Conservation (phyloP, 495 filamentous ascomycete species). For the Poronia punctata region DNA sequence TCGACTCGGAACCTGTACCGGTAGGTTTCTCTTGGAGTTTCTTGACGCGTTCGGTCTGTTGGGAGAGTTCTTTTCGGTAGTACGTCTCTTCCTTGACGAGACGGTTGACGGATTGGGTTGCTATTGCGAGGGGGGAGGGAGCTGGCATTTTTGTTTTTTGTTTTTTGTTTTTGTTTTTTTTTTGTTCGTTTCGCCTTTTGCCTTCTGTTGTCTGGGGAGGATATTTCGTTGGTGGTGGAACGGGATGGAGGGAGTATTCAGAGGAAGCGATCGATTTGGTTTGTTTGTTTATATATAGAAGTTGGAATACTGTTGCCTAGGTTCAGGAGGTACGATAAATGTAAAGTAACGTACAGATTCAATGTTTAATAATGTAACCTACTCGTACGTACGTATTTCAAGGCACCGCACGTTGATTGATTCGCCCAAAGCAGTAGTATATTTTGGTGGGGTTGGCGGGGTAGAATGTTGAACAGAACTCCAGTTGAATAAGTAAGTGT, state of each 20-base stretch:
- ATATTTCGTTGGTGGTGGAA: background rate
- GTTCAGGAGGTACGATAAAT: no score
- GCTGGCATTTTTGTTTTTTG: conserved; percentile 51
- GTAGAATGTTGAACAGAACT: no score
- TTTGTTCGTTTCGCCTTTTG: background rate
- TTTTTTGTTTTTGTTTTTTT: conserved; percentile 1
- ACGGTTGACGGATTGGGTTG: conserved; percentile 65
- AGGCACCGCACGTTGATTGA: background rate
- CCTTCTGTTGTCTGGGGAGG: background rate
- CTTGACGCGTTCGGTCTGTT: conserved; percentile 64
- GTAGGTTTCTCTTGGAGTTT: conserved; percentile 52
- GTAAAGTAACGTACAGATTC: no score
- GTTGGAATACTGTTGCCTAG: conserved; percentile 16
- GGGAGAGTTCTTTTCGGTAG: conserved; percentile 75
- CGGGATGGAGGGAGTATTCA: background rate
- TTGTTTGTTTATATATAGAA: conserved; percentile 1
- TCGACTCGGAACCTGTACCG: conserved; percentile 25
- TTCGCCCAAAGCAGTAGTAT: conserved; percentile 16
- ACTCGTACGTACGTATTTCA: no score
- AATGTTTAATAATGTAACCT: no score
- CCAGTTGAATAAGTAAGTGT: no score
- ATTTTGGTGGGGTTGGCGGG: conserved; percentile 30
- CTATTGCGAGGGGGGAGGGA: conserved; percentile 64
- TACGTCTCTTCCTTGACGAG: conserved; percentile 85
- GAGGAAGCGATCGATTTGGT: background rate